Percentiles rank a stretch among this genome's conserved stretches.
These are phyloP conservation scores for Sextonia rubra DNA, from an alignment of 164 flowering plant genomes.

Conservation along the genomic window DNA sequence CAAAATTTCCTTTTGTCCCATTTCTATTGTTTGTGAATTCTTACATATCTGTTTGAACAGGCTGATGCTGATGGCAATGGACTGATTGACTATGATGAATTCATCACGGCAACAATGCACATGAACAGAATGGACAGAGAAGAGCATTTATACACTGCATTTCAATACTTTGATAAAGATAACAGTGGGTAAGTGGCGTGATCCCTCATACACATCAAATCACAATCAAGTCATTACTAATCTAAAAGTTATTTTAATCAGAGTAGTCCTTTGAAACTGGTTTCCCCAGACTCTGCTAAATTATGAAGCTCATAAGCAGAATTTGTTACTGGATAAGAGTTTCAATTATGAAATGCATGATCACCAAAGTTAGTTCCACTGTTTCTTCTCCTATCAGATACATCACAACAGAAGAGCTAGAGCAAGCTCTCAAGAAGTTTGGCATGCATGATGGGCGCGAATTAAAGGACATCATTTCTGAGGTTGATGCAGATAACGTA, in stretches of 20 bases:
- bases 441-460: slow-evolving; percentile 87
- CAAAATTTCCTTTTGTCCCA: not conserved
- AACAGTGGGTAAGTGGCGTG: slow-evolving; percentile 65
- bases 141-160: slow-evolving; percentile 90
- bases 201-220: not conserved
- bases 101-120: slow-evolving; percentile 96
- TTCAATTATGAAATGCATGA: not conserved
- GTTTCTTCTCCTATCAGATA: slow-evolving; percentile 35
- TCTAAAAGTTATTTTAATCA: too few species aligned
- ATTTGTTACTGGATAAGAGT: too few species aligned
- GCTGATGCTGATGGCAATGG: slow-evolving; percentile 96
- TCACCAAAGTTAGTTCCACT: not conserved
- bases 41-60: slow-evolving; percentile 21
- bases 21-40: not conserved
- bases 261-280: not conserved
- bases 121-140: slow-evolving; percentile 88
- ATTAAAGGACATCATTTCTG: slow-evolving; percentile 84
- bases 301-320: not conserved
- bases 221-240: not conserved
- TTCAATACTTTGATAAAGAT: slow-evolving; percentile 89
- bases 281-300: not conserved
- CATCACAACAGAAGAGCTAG: slow-evolving; percentile 84
- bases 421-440: slow-evolving; percentile 80
- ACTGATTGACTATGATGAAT: slow-evolving; percentile 84
- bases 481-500: slow-evolving; percentile 85